phyloP scores from a whole-genome alignment of 768 basidiomycete genomes.

The Naganishia vishniacii region DNA sequence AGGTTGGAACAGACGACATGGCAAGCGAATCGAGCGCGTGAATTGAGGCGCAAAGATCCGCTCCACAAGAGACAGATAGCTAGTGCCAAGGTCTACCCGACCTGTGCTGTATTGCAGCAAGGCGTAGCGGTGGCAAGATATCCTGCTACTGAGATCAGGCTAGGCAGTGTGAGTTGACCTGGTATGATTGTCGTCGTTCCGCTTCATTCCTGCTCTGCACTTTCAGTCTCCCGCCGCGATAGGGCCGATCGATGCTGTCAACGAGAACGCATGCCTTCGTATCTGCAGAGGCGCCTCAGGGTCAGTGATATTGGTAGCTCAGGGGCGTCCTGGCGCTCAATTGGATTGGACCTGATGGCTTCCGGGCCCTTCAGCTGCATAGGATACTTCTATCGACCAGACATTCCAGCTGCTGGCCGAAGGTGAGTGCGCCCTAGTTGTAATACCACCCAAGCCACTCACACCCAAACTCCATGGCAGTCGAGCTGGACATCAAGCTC shows the following conservation, averaged over 20 bases:
- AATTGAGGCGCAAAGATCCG: too few species aligned
- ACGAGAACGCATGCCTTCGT: not conserved
- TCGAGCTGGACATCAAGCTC: not conserved
- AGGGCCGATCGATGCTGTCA: not conserved
- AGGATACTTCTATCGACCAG: slow-evolving; percentile 1
- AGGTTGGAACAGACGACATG: too few species aligned
- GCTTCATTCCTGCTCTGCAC: too few species aligned
- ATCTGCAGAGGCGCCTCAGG: not conserved
- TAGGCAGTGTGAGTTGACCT: too few species aligned
- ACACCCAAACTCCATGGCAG: not conserved
- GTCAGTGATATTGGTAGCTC: not conserved
- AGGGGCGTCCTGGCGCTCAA: too few species aligned
- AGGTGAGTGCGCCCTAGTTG: not conserved
- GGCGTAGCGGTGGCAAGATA: too few species aligned
- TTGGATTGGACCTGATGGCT: not conserved
- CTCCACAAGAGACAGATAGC: too few species aligned
- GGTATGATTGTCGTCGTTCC: too few species aligned
- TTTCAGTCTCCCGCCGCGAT: not conserved
- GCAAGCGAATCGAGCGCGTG: too few species aligned
- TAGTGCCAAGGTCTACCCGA: too few species aligned
- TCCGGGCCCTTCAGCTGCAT: not conserved
- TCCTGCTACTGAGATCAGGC: too few species aligned
- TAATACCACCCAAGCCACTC: not conserved
- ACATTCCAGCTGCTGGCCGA: not conserved
- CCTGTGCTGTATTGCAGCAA: too few species aligned